Evolutionary conservation across 2,329 filamentous ascomycete species (phyloP), one percentile per base, ranked within the genome.

Genomic region (Penicillium palitans): DNA sequence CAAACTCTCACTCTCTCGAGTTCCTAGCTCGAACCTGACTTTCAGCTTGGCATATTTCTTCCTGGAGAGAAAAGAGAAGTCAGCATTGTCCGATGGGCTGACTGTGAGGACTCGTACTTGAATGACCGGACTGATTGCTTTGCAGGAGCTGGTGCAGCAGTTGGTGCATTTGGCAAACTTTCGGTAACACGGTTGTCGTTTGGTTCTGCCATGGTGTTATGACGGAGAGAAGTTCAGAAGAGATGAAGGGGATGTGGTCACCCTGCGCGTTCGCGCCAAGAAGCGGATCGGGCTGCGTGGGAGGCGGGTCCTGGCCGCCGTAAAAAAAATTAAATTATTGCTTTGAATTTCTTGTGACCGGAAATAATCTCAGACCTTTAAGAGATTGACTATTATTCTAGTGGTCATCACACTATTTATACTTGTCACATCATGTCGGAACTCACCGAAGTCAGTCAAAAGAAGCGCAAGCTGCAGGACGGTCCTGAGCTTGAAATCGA

Each of bases 31-130:
- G 76, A 95, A 95, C 60, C 95, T 82, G 55, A 87, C 84, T 76
- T 96, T 95, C 73, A 91, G 90, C 64, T 91, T 86, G 57, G 88
- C 89, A 76, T 96, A 99, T 81, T 99, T 99, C 79, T 96, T 96
- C 61, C 78, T 79, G 48, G n/a, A 61, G 4, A 46, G 19, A 40
- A 6, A 25, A 56, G 29, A 41, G 62, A 54, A 63, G 57, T 67
- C 53, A 66, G 51, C 54, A 29, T 41, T 47, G 33, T 55, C 49
- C 31, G 15, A 49, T 9, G 21, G 17, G 44, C 17, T 45, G 24
- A 25, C 40, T 52, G 25, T 27, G 57, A 37, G 48, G 25, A 3
- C 21, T 47, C 75, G 63, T 68, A 79, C 84, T 90, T 91, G 82
- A 83, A 89, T 45, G 86, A 89, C 70, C 85, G 88, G 74, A 88